Conservation (phyloP, 73 alveolate species). For the Tetrahymena borealis region DNA sequence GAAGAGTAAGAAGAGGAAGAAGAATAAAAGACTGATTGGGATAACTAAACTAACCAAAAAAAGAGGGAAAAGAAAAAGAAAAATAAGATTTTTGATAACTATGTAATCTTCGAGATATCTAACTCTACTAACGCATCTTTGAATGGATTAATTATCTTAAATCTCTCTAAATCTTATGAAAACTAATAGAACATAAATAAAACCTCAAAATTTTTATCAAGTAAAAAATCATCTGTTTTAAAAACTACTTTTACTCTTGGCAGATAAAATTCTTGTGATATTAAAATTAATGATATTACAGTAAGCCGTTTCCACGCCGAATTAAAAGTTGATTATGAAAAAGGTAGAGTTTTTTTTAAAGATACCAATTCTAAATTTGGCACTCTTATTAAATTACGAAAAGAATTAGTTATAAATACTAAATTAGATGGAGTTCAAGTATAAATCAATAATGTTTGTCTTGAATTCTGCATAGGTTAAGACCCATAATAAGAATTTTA, state of each 20-base stretch:
- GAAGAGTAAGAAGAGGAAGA: not conserved
- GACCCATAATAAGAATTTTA: not conserved
- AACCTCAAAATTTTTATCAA: not conserved
- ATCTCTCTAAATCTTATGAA: not conserved
- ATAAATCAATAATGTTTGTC: not conserved
- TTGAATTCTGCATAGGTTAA: not conserved
- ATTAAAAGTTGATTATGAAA: not conserved
- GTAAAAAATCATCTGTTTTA: not conserved
- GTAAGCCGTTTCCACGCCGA: not conserved
- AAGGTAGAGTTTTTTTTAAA: not conserved
- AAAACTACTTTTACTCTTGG: not conserved
- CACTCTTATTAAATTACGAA: not conserved
- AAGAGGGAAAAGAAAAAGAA: not conserved
- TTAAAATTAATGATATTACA: not conserved
- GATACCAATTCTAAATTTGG: not conserved
- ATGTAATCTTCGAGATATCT: not conserved
- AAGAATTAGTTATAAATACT: not conserved
- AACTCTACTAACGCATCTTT: not conserved
- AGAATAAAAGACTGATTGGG: not conserved
- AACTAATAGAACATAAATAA: not conserved
- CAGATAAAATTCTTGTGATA: not conserved
- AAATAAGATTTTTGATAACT: not conserved
- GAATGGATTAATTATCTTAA: not conserved
- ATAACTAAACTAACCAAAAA: not conserved
- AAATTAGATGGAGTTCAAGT: not conserved